Percentiles rank a stretch among this genome's conserved stretches.
These are phyloP conservation scores for Omphalea diandra DNA, from an alignment of 441 rosid genomes.

Conservation along the genomic window DNA sequence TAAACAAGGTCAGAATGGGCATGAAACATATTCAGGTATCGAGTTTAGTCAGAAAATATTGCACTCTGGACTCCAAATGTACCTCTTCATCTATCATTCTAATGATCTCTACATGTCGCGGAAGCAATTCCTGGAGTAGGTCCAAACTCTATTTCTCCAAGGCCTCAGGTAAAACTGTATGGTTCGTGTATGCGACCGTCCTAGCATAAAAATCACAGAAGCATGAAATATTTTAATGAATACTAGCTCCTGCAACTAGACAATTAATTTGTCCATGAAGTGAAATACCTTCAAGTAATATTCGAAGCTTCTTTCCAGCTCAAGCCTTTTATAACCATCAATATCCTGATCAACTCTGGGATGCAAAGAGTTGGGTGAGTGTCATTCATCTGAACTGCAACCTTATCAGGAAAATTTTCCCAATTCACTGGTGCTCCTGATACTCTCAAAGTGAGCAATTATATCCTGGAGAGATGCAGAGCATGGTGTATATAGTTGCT, in stretches of 20 bases:
- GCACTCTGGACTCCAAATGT: neutral
- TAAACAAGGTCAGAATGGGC: neutral
- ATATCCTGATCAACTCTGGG: constrained; percentile 45
- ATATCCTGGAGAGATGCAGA: constrained; percentile 51
- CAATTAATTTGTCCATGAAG: neutral
- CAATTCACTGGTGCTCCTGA: constrained; percentile 33
- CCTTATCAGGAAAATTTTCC: constrained; percentile 44
- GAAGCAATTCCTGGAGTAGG: constrained; percentile 46
- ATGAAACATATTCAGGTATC: neutral
- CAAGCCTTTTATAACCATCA: constrained; percentile 44
- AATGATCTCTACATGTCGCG: constrained; percentile 48
- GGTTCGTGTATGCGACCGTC: constrained; percentile 53
- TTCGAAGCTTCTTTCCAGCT: constrained; percentile 45
- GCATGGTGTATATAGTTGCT: constrained; percentile 50
- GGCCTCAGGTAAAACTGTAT: constrained; percentile 51
- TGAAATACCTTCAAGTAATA: constrained; percentile 40
- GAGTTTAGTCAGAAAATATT: neutral
- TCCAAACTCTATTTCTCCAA: constrained; percentile 53
- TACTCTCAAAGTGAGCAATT: constrained; percentile 40
- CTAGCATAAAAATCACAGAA: constrained; percentile 27
- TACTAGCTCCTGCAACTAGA: constrained; percentile 6
- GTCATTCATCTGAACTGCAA: constrained; percentile 55
- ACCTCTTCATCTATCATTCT: constrained; percentile 48
- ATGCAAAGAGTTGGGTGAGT: constrained; percentile 53
- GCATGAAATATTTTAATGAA: constrained; percentile 12